Evolutionary conservation across 208 protist genomes (phyloP).

Genomic region (Leishmania mexicana): DNA sequence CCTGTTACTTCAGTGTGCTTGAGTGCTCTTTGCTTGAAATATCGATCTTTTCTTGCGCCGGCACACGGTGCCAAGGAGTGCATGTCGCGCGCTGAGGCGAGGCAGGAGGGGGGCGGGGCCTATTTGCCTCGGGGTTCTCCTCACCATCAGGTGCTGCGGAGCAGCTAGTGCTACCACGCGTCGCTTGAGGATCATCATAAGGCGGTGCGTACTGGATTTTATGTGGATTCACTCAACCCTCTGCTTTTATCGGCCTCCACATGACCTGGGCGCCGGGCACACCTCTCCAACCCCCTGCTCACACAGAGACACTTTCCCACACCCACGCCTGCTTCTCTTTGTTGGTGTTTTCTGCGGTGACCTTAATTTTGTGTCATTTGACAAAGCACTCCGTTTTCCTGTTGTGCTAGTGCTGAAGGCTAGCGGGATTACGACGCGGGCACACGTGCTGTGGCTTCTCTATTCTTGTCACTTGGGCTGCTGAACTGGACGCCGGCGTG

Average conservation of each 20-base stretch:
- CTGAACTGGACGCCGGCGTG: background rate
- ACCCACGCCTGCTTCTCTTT: background rate
- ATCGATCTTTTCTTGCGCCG: background rate
- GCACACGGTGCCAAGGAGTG: background rate
- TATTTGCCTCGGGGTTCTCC: background rate
- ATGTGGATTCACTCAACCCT: background rate
- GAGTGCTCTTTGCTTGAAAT: background rate
- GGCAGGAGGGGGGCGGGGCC: background rate
- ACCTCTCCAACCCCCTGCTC: background rate
- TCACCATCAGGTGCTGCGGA: background rate
- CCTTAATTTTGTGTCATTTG: background rate
- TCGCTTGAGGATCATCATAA: background rate
- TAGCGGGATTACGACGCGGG: background rate
- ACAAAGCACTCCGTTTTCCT: background rate
- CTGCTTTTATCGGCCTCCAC: background rate
- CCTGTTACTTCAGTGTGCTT: background rate
- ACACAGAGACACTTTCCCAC: background rate
- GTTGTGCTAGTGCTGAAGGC: background rate
- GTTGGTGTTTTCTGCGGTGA: background rate
- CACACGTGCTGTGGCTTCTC: background rate
- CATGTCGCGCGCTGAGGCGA: background rate
- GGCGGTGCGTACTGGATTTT: background rate
- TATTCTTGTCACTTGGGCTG: background rate
- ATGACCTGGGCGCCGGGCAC: too few relatives aligned
- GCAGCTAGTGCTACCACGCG: background rate